Conservation (phyloP, 2,329 filamentous ascomycete species). For the Colletotrichum acutatum region DNA sequence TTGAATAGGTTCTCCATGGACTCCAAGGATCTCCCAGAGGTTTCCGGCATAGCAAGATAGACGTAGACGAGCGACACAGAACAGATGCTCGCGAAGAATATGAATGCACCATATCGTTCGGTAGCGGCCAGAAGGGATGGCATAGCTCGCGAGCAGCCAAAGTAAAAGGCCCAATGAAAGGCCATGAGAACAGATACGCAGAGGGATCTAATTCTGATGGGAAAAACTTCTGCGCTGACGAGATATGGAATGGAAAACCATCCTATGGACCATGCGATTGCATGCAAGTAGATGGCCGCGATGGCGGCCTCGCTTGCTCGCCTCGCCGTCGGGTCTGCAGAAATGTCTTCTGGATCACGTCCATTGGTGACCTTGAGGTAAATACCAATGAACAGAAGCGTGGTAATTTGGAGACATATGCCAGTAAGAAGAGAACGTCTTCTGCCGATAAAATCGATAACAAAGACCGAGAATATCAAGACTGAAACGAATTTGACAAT, state of each 20-base stretch:
- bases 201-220: slow-evolving; percentile 52
- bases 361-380: slow-evolving; percentile 45
- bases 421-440: slow-evolving; percentile 47
- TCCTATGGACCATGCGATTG: slow-evolving; percentile 57
- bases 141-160: slow-evolving; percentile 47
- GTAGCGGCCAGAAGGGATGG: slow-evolving; percentile 46
- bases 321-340: slow-evolving; percentile 37
- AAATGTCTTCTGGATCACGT: slow-evolving; percentile 35
- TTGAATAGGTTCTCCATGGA: slow-evolving; percentile 45
- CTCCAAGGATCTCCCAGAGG: slow-evolving; percentile 43
- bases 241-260: slow-evolving; percentile 59
- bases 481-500: slow-evolving; percentile 44
- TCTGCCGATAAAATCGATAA: slow-evolving; percentile 45
- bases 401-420: slow-evolving; percentile 45
- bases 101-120: slow-evolving; percentile 38
- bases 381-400: slow-evolving; percentile 42
- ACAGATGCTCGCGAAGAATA: slow-evolving; percentile 28
- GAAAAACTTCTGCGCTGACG: slow-evolving; percentile 57
- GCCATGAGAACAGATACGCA: slow-evolving; percentile 55
- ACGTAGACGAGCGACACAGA: slow-evolving; percentile 39
- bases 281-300: slow-evolving; percentile 55
- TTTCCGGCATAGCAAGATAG: slow-evolving; percentile 47
- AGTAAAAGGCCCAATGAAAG: slow-evolving; percentile 53
- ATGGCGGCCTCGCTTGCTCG: slow-evolving; percentile 52
- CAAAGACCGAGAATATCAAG: slow-evolving; percentile 42